Evolutionary conservation across 345 rosid genomes (phyloP).

Genomic region (Toxicodendron radicans): DNA sequence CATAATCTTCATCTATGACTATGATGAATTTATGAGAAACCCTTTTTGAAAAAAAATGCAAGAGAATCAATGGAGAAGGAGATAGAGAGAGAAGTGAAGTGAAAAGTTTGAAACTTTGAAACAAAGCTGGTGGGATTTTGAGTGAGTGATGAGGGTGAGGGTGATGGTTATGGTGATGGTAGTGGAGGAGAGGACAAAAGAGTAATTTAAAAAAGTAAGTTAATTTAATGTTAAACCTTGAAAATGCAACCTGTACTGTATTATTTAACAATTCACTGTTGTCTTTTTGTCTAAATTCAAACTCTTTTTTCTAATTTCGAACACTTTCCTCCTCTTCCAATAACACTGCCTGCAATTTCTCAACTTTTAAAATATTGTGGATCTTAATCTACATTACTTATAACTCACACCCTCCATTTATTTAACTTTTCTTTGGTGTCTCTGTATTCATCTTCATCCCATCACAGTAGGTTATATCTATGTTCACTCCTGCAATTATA

Average conservation of each 20-base stretch:
- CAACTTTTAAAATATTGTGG: not conserved
- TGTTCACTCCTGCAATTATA: no score
- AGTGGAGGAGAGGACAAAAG: slow-evolving; percentile 26
- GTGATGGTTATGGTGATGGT: not conserved
- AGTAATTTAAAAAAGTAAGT: slow-evolving; percentile 19
- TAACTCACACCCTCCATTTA: no score
- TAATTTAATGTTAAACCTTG: slow-evolving; percentile 11
- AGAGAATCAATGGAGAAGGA: not conserved
- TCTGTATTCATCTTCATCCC: no score
- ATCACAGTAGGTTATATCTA: no score
- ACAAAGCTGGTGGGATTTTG: slow-evolving; percentile 22
- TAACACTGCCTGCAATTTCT: not conserved
- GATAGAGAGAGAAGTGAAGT: not conserved
- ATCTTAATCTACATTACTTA: no score
- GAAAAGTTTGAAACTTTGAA: slow-evolving; percentile 31
- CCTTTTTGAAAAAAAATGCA: not conserved
- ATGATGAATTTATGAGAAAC: not conserved
- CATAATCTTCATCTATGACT: not conserved
- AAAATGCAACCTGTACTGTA: slow-evolving; percentile 33
- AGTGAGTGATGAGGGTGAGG: no score
- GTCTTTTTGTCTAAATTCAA: slow-evolving; percentile 38
- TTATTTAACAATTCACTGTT: slow-evolving; percentile 19
- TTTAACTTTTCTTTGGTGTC: no score
- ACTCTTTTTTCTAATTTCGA: slow-evolving; percentile 17
- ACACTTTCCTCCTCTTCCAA: not conserved